phyloP scores from a whole-genome alignment of 257 asterid species.

The Solanum gracilifrons region DNA sequence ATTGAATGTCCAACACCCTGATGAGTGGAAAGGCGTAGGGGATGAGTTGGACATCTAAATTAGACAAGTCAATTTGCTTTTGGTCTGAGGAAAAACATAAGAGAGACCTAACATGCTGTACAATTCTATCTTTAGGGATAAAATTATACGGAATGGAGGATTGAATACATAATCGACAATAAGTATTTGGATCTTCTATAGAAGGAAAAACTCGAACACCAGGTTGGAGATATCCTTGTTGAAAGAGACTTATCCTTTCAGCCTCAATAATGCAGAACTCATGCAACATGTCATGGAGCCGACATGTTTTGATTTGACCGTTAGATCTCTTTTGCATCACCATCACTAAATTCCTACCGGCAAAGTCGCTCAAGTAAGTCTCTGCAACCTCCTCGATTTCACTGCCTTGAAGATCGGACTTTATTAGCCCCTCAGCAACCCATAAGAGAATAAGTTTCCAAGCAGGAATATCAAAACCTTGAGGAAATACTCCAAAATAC shows the following conservation, averaged over 20 bases:
- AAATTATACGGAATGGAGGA: not conserved
- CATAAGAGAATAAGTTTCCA: too few species aligned
- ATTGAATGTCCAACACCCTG: slow-evolving; percentile 8
- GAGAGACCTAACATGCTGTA: slow-evolving; percentile 18
- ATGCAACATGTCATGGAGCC: too few species aligned
- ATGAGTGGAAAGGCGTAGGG: slow-evolving; percentile 9
- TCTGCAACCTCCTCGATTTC: too few species aligned
- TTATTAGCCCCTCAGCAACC: too few species aligned
- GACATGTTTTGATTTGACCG: too few species aligned
- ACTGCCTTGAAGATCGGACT: too few species aligned
- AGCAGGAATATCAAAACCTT: too few species aligned
- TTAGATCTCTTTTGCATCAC: too few species aligned
- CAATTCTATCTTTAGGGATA: not conserved
- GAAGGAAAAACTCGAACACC: not conserved
- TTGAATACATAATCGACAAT: slow-evolving; percentile 20
- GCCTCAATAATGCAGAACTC: too few species aligned
- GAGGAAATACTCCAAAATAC: too few species aligned
- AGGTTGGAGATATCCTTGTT: slow-evolving; percentile 5
- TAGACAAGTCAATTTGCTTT: not conserved
- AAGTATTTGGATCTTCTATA: not conserved
- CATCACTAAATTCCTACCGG: too few species aligned
- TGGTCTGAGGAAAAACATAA: slow-evolving; percentile 4
- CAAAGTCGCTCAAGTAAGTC: too few species aligned
- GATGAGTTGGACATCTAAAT: not conserved
- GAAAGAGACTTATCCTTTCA: not conserved